Base-by-base conservation (phyloP, 352 stramenopile genomes). In the Pythium angustatum region DNA sequence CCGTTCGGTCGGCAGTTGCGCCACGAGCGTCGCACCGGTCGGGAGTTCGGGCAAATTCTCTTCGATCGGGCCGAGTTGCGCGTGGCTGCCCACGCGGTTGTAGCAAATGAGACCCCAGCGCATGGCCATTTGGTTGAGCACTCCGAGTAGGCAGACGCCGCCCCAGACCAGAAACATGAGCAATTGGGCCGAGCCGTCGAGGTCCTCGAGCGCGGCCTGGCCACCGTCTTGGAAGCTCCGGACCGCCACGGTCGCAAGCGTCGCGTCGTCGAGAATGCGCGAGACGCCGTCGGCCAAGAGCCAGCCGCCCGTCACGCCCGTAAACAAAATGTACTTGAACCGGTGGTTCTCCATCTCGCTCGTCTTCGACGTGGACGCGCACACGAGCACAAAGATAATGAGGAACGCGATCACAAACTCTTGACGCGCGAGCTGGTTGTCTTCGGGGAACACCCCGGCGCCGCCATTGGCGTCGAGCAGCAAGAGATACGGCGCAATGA, bases 271-370 rank as follows among this genome's bases (percentile, higher is more conserved):
- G 0, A 91, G 62, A 38, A 96, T 76, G n/a, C 85, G 80, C 2
- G 81, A 89, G 5, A 96, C 71, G 24, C 77, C 87, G 59, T 96
- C 87, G 0, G 80, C 65, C 0, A 87, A 75, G 67, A 96, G 67
- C 87, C 87, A 96, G 38, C 85, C 85, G 50, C 87, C 87, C 0
- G 78, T 79, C 26, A 91, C 64, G 7, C 78, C 68, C 30, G 83
- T 84, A 48, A 96, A 89, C n/a, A 93, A 7, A 3, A 94, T 77
- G 62, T 96, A 96, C 75, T 96, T 96, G 78, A 96, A 90, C 17
- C 87, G 85, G 73, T 96, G 87, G 77, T 91, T 94, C 70, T 96
- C 87, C 24, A 93, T 69, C 48, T 96, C 87, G 10, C 69, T 72
- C 6, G 82, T 88, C 79, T 96, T 96, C 64, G 83, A 93, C 27